Percentiles rank a stretch among this genome's conserved stretches.
Evolutionary conservation across 371 early-diverging fungal genomes (phyloP).

Genomic region (Actinomortierella ambigua): DNA sequence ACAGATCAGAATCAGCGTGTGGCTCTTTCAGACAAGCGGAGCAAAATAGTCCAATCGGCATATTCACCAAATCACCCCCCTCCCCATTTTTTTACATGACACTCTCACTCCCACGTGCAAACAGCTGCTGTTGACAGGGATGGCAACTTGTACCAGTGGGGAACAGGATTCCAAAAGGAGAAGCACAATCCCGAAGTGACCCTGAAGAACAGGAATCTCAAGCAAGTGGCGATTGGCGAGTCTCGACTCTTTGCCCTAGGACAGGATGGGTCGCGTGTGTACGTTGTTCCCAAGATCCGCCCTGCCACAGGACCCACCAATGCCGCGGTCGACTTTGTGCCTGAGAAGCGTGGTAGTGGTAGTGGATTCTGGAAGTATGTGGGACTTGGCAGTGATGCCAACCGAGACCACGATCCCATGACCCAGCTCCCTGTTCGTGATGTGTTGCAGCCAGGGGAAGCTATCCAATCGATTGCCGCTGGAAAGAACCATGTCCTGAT

Average conservation of each 20-base stretch:
- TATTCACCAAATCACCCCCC: too few species aligned
- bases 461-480: conserved; percentile 63
- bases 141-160: conserved; percentile 49
- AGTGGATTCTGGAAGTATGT: conserved; percentile 21
- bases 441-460: conserved; percentile 21
- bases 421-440: conserved; percentile 27
- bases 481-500: conserved; percentile 94
- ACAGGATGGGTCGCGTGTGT: conserved; percentile 26
- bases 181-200: conserved; percentile 33
- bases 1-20: neutral
- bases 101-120: too few species aligned
- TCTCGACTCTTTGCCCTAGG: conserved; percentile 26
- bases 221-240: conserved; percentile 32
- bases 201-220: conserved; percentile 35
- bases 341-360: conserved; percentile 12
- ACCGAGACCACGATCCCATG: conserved; percentile 16
- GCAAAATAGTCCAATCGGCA: too few species aligned
- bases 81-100: too few species aligned
- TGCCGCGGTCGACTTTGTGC: conserved; percentile 29
- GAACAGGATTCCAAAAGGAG: conserved; percentile 28
- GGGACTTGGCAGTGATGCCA: conserved; percentile 14
- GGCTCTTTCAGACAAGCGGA: too few species aligned
- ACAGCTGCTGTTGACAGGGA: conserved; percentile 45
- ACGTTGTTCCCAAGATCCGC: conserved; percentile 40
- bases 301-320: conserved; percentile 28